These are phyloP conservation scores for Penicillium macrosclerotiorum DNA, from an alignment of 495 filamentous ascomycete genomes.

Conservation along the genomic window DNA sequence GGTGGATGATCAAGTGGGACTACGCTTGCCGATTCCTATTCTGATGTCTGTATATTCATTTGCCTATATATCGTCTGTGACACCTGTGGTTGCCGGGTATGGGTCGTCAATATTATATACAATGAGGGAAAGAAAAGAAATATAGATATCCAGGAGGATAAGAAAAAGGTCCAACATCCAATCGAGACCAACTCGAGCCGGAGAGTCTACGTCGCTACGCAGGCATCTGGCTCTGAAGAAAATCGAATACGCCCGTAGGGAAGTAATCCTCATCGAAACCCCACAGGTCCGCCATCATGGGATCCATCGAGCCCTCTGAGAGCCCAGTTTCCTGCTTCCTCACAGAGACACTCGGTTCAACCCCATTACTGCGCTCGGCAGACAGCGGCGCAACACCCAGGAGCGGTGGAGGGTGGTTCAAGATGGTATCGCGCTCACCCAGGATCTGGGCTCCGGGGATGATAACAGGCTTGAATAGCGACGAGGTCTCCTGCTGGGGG, in stretches of 20 bases:
- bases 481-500: conserved; percentile 23
- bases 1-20: not conserved
- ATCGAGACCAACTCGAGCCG: too few relatives aligned
- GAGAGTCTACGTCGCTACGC: too few relatives aligned
- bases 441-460: conserved; percentile 41
- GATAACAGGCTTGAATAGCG: conserved; percentile 41
- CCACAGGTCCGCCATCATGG: conserved; percentile 50
- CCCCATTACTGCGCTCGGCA: conserved; percentile 41
- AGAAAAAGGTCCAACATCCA: not conserved
- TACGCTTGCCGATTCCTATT: not conserved
- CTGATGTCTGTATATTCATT: not conserved
- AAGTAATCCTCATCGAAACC: conserved; percentile 51
- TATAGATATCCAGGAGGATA: not conserved
- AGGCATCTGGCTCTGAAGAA: conserved; percentile 50
- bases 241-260: conserved; percentile 49
- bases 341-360: conserved; percentile 18
- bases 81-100: not conserved
- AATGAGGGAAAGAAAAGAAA: conserved; percentile 2
- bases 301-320: conserved; percentile 45
- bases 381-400: conserved; percentile 46
- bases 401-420: conserved; percentile 40
- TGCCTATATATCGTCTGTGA: conserved; percentile 1
- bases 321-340: conserved; percentile 35
- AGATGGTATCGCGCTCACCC: conserved; percentile 41
- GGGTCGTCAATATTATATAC: conserved; percentile 10